Evolutionary conservation across 305 asterid genomes (phyloP).

Genomic region (Solanum hybrid): DNA sequence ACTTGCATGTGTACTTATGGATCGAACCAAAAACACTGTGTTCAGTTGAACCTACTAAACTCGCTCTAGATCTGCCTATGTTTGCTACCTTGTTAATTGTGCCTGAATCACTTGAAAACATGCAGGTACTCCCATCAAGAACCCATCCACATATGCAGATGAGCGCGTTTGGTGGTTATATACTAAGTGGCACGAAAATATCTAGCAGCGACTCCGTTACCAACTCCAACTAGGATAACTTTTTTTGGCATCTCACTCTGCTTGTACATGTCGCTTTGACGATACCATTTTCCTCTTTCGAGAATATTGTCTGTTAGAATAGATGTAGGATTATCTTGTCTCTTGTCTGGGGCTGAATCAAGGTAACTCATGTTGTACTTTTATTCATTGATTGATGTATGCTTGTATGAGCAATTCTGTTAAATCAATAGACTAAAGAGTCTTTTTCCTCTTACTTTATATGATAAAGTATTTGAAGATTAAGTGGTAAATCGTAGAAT

Average conservation of each 20-base stretch:
- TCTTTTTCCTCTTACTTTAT: background rate
- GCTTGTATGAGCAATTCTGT: background rate
- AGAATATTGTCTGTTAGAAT: background rate
- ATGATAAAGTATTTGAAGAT: background rate
- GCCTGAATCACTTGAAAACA: background rate
- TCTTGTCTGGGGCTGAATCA: background rate
- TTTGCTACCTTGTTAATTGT: background rate
- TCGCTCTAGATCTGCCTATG: background rate
- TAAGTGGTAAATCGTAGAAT: background rate
- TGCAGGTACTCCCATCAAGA: slow-evolving; percentile 87
- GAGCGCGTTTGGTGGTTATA: slow-evolving; percentile 87
- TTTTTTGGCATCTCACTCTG: background rate
- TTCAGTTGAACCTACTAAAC: background rate
- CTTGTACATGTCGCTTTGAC: background rate
- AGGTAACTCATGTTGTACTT: background rate
- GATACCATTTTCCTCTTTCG: background rate
- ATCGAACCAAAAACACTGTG: background rate
- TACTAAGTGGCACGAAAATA: slow-evolving; percentile 68
- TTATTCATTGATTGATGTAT: background rate
- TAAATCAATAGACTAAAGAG: background rate
- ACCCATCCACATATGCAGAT: slow-evolving; percentile 96
- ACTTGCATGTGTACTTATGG: background rate
- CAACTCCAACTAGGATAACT: background rate
- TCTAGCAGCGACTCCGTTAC: slow-evolving; percentile 6
- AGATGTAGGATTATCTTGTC: background rate